Evolutionary conservation across 306 rosid genomes (phyloP).

Genomic region (Lablab purpureus): DNA sequence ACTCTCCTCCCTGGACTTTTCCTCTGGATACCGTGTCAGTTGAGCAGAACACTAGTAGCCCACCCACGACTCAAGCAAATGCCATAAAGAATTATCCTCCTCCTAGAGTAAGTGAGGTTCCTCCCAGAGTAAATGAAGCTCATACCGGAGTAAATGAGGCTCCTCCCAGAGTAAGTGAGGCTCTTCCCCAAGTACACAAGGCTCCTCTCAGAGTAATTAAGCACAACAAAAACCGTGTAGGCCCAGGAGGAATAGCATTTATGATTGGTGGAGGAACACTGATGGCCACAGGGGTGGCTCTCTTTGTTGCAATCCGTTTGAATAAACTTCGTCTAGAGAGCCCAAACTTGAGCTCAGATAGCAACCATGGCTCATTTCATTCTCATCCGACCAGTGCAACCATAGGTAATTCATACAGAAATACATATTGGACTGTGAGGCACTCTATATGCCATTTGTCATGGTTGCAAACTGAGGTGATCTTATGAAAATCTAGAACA

Average conservation of each 20-base stretch:
- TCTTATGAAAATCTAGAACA: slow-evolving; percentile 27
- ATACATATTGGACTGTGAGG: slow-evolving; percentile 9
- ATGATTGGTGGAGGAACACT: slow-evolving; percentile 70
- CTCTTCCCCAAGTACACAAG: slow-evolving; percentile 21
- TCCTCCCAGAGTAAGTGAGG: neutral
- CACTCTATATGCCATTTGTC: neutral
- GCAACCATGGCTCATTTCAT: slow-evolving; percentile 44
- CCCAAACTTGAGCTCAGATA: slow-evolving; percentile 44
- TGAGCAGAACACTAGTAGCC: slow-evolving; percentile 56
- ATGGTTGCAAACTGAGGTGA: slow-evolving; percentile 30
- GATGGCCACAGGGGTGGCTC: slow-evolving; percentile 60
- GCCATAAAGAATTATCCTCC: slow-evolving; percentile 66
- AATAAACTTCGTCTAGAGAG: slow-evolving; percentile 47
- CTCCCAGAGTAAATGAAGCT: slow-evolving; percentile 26
- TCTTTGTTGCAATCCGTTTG: slow-evolving; percentile 56
- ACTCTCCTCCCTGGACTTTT: slow-evolving; percentile 78
- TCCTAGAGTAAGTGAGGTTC: slow-evolving; percentile 4
- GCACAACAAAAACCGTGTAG: slow-evolving; percentile 57
- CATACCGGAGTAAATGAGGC: slow-evolving; percentile 27
- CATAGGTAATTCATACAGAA: slow-evolving; percentile 60
- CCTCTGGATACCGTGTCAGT: slow-evolving; percentile 57
- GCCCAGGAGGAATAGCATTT: slow-evolving; percentile 71
- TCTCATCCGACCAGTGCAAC: slow-evolving; percentile 56
- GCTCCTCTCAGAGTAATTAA: slow-evolving; percentile 42
- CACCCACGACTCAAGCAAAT: slow-evolving; percentile 67